phyloP scores from a whole-genome alignment of 75 land plant genomes.

The Larix kaempferi region DNA sequence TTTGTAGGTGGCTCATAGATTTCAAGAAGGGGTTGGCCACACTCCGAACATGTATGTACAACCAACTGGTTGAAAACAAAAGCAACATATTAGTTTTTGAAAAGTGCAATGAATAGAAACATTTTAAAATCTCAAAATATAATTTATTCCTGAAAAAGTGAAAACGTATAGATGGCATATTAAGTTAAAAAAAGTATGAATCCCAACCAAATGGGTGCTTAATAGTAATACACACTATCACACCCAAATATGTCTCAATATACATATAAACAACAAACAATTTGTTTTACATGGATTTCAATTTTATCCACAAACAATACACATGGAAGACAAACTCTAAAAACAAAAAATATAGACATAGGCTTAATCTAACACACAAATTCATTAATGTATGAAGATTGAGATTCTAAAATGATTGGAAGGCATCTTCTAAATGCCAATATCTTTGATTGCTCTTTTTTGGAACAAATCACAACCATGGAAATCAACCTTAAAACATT shows the following conservation, averaged over 20 bases:
- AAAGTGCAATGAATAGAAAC: neutral
- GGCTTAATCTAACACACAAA: neutral
- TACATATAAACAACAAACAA: neutral
- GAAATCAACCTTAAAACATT: neutral
- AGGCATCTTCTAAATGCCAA: neutral
- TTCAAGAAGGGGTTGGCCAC: conserved; percentile 88
- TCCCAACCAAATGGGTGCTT: neutral
- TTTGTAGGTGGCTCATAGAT: conserved; percentile 76
- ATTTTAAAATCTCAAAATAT: neutral
- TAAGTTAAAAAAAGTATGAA: neutral
- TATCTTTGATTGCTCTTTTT: neutral
- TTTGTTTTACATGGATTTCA: neutral
- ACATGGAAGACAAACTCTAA: neutral
- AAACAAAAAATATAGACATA: neutral
- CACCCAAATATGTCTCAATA: neutral
- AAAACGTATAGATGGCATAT: no score
- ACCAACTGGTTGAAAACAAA: conserved; percentile 39
- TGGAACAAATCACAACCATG: neutral
- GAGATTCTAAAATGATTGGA: neutral
- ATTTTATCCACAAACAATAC: neutral
- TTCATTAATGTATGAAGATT: neutral
- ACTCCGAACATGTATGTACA: conserved; percentile 70
- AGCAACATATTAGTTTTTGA: neutral
- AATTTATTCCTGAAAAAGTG: neutral
- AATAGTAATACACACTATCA: neutral